Base-by-base conservation (phyloP, 106 monocot species). In the Dioscorea alata region DNA sequence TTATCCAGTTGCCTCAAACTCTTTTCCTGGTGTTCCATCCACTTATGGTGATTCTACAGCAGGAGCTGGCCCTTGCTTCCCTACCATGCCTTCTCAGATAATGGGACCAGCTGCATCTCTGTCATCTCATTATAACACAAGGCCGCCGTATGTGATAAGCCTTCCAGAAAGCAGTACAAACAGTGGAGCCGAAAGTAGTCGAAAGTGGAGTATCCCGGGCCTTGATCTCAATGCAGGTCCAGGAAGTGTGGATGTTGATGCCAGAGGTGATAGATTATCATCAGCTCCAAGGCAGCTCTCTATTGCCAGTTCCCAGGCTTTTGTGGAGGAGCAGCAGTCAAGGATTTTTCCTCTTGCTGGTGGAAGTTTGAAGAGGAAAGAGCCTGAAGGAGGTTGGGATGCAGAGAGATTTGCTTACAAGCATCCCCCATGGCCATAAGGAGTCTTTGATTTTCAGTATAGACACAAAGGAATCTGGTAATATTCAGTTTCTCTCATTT, bases 201-300 rank as follows among this genome's bases (percentile, higher is more conserved):
- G 74, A 59, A 88, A 75, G 56, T 84, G 82, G 88, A 77, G 50
- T 16, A 68, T 77, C 48, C 82, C 70, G 68, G 69, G 80, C 68
- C 82, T 92, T 57, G 91, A 92, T 80, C 77, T 92, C 52, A 92
- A 92, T 85, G 70, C 84, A 66, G 87, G 87, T 56, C 84, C 84
- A 22, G 85, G 88, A 59, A 67, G 61, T 70, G 64, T 33, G 13
- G 85, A 78, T 61, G 59, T 73, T 12, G 84, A 92, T 49, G 66
- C 66, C 17, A 78, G 70, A 68, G 75, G 71, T 53, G 79, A 84
- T 12, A 64, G 80, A 64, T 48, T 75, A n/a, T 31, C 64, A 33
- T 57, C 72, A 18, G 25, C 71, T 0, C 50, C 76, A 2, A 78
- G 82, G 50, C 81, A 82, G 35, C 17, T 77, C 12, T 66, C 71